These are phyloP conservation scores for Tolypocladium nubicola DNA, from an alignment of 2,329 filamentous ascomycete genomes.

Conservation along the genomic window DNA sequence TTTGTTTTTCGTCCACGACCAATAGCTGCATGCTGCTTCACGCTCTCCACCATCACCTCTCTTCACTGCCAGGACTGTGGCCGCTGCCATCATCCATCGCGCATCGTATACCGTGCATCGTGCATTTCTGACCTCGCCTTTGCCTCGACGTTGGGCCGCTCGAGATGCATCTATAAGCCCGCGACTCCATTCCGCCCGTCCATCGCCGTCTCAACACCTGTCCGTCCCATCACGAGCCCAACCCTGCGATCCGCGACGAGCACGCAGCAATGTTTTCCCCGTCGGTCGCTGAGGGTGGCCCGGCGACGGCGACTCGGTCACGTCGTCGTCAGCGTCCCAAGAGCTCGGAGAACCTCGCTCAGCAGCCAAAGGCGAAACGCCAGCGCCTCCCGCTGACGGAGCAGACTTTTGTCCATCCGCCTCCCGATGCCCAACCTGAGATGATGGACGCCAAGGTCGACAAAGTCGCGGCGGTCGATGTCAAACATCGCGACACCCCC, in stretches of 20 bases:
- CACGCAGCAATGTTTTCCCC: conserved; percentile 46
- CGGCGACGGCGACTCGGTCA: conserved; percentile 46
- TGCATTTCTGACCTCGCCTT: conserved; percentile 2
- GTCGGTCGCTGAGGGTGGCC: conserved; percentile 37
- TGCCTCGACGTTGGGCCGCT: conserved; percentile 5
- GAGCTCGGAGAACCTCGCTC: conserved; percentile 41
- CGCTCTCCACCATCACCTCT: conserved; percentile 9
- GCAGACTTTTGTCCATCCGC: conserved; percentile 38
- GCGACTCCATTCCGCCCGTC: conserved; percentile 4
- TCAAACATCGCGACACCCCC: conserved; percentile 30
- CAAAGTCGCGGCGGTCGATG: conserved; percentile 31
- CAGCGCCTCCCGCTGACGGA: conserved; percentile 48
- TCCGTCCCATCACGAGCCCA: conserved; percentile 1
- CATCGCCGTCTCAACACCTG: conserved; percentile 5
- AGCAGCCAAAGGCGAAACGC: conserved; percentile 54
- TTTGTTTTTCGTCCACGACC: conserved; percentile 19
- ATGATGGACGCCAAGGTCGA: conserved; percentile 46
- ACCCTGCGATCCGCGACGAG: conserved; percentile 3
- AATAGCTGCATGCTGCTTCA: conserved; percentile 12
- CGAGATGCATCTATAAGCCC: conserved; percentile 17
- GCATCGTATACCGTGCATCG: conserved; percentile 6
- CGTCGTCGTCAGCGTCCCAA: conserved; percentile 50
- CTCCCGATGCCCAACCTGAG: conserved; percentile 37
- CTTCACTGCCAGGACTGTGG: not conserved
- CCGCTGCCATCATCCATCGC: not conserved